A percentile compares a stretch with the other conserved stretches of the same genome.
phyloP scores from a whole-genome alignment of 805 yeast species.

The Zygotorulaspora danielsina region DNA sequence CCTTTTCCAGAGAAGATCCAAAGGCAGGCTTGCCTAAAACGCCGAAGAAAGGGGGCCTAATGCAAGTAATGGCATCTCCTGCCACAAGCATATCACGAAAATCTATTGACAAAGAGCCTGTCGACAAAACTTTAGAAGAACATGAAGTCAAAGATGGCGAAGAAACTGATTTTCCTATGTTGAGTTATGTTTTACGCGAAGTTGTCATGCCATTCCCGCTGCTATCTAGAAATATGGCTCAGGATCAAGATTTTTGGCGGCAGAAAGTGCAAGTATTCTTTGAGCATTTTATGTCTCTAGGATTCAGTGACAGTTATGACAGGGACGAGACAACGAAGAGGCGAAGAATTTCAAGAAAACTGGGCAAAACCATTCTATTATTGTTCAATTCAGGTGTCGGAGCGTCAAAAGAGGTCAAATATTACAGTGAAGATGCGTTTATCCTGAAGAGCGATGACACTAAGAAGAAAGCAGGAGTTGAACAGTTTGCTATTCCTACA shows the following conservation, averaged over 20 bases:
- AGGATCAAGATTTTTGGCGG: slow-evolving; percentile 70
- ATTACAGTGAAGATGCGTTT: slow-evolving; percentile 38
- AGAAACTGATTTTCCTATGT: slow-evolving; percentile 54
- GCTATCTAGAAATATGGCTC: slow-evolving; percentile 41
- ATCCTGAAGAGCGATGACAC: slow-evolving; percentile 27
- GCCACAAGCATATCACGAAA: neutral
- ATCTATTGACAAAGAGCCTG: neutral
- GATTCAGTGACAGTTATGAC: slow-evolving; percentile 68
- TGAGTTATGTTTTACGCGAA: slow-evolving; percentile 59
- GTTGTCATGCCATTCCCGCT: slow-evolving; percentile 74
- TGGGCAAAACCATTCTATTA: slow-evolving; percentile 59
- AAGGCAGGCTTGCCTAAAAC: slow-evolving; percentile 9
- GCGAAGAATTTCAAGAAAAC: slow-evolving; percentile 53
- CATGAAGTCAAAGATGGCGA: neutral
- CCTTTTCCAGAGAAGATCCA: slow-evolving; percentile 56
- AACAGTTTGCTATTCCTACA: slow-evolving; percentile 39
- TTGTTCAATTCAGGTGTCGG: slow-evolving; percentile 73
- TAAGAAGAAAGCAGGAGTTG: slow-evolving; percentile 33
- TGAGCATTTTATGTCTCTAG: slow-evolving; percentile 69
- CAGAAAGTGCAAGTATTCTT: slow-evolving; percentile 73
- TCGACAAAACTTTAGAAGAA: neutral
- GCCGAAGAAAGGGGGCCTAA: slow-evolving; percentile 22
- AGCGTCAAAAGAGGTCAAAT: slow-evolving; percentile 52
- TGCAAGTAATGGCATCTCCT: slow-evolving; percentile 7
- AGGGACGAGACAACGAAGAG: slow-evolving; percentile 73